A percentile compares a stretch with the other conserved stretches of the same genome.
Evolutionary conservation across 1,284 basidiomycete genomes (phyloP).

Genomic region (Taiwanofungus camphoratus): DNA sequence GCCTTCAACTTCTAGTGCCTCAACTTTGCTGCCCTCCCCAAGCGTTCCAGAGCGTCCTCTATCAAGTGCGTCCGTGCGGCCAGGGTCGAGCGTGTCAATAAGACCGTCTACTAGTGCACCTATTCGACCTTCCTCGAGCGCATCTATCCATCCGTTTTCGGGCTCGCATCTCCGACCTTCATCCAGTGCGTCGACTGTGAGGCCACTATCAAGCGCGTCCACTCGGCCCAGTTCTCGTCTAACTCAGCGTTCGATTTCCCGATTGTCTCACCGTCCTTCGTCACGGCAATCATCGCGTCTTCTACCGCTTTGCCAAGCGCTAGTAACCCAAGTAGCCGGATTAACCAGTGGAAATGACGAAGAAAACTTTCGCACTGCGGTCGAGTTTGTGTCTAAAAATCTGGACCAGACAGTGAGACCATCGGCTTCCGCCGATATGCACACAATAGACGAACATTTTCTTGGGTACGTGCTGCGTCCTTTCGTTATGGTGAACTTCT

Average conservation of each 20-base stretch:
- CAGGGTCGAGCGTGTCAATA: slow-evolving; percentile 15
- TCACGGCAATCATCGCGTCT: slow-evolving; percentile 44
- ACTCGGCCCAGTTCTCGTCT: slow-evolving; percentile 34
- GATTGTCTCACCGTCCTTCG: slow-evolving; percentile 46
- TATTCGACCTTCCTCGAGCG: slow-evolving; percentile 16
- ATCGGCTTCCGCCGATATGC: slow-evolving; percentile 49
- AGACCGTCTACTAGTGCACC: slow-evolving; percentile 16
- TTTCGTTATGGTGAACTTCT: neutral
- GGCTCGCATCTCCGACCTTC: slow-evolving; percentile 29
- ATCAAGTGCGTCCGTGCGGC: slow-evolving; percentile 15
- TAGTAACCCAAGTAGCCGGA: slow-evolving; percentile 50
- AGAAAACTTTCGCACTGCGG: slow-evolving; percentile 41
- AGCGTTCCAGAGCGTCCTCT: slow-evolving; percentile 11
- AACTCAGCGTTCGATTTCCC: slow-evolving; percentile 43
- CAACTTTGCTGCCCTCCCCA: slow-evolving; percentile 11
- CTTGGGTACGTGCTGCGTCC: slow-evolving; percentile 40
- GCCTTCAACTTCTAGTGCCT: too few relatives aligned
- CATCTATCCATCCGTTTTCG: slow-evolving; percentile 30
- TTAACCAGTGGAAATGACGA: slow-evolving; percentile 32
- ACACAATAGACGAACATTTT: slow-evolving; percentile 47
- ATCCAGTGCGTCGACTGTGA: slow-evolving; percentile 24
- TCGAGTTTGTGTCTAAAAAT: slow-evolving; percentile 49
- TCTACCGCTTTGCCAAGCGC: slow-evolving; percentile 44
- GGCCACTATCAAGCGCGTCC: slow-evolving; percentile 21
- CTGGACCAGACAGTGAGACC: slow-evolving; percentile 48